Percentiles rank a stretch among this genome's conserved stretches.
These are phyloP conservation scores for Pythium monospermum DNA, from an alignment of 352 stramenopile species.

Conservation along the genomic window DNA sequence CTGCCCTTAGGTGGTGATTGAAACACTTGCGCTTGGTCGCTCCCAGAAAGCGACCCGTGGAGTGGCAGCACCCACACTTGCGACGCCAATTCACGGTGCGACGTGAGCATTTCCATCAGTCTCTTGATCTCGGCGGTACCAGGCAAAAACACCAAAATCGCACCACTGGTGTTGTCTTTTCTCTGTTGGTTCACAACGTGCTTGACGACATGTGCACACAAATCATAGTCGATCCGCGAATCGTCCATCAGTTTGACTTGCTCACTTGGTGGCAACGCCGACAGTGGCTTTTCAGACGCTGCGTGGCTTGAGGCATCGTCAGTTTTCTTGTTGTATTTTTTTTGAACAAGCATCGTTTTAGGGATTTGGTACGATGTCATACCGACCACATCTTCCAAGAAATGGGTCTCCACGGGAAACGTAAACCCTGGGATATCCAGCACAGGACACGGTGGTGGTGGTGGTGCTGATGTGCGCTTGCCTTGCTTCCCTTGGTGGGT, in stretches of 20 bases:
- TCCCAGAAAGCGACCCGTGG: conserved; percentile 66
- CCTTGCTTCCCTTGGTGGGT: too few species aligned
- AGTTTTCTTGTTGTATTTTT: conserved; percentile 24
- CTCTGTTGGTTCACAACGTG: conserved; percentile 50
- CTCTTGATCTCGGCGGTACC: conserved; percentile 82
- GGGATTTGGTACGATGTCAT: conserved; percentile 61
- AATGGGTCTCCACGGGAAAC: conserved; percentile 73
- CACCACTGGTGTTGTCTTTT: conserved; percentile 24
- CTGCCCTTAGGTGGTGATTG: conserved; percentile 49
- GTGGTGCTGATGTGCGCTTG: not conserved
- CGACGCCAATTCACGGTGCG: conserved; percentile 20
- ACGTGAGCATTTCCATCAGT: conserved; percentile 62
- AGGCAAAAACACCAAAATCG: conserved; percentile 81
- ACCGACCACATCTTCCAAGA: conserved; percentile 69
- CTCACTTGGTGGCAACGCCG: conserved; percentile 34
- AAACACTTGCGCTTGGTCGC: conserved; percentile 76
- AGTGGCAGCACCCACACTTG: conserved; percentile 67
- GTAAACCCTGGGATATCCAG: conserved; percentile 85
- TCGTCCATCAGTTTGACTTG: conserved; percentile 83
- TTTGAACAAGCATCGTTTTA: conserved; percentile 42
- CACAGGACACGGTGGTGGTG: conserved; percentile 43
- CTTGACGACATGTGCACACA: conserved; percentile 83
- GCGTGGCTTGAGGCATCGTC: conserved; percentile 23
- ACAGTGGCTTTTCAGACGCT: conserved; percentile 25
- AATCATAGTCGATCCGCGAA: conserved; percentile 91